Conservation (phyloP, 2,329 filamentous ascomycete species). For the Metarhizium humberi region DNA sequence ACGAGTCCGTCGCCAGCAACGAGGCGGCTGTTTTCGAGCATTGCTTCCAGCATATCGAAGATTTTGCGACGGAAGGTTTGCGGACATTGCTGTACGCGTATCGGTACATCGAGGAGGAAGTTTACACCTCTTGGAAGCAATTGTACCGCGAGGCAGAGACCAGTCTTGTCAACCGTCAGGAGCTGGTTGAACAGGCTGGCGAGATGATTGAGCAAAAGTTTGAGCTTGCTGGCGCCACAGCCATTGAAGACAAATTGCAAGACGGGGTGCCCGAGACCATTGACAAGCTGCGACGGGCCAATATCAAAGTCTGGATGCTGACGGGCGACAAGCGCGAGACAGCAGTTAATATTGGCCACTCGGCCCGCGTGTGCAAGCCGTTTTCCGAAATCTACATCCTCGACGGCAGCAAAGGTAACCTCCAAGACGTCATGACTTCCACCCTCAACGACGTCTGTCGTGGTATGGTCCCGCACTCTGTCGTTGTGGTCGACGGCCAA, state of each 20-base stretch:
- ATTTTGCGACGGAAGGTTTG: conserved; percentile 78
- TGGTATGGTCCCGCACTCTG: conserved; percentile 67
- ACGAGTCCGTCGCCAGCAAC: conserved; percentile 50
- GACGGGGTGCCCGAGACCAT: conserved; percentile 85
- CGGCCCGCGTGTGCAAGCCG: conserved; percentile 64
- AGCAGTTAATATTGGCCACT: conserved; percentile 85
- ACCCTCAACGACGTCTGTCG: conserved; percentile 58
- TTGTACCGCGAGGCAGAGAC: conserved; percentile 74
- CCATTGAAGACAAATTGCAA: conserved; percentile 90
- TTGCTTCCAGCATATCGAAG: conserved; percentile 84
- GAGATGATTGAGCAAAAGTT: conserved; percentile 75
- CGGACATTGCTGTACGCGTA: conserved; percentile 80
- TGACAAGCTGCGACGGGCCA: conserved; percentile 77
- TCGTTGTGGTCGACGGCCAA: conserved; percentile 75
- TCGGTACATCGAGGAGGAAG: conserved; percentile 63
- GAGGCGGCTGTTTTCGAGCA: conserved; percentile 65
- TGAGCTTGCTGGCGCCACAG: conserved; percentile 77
- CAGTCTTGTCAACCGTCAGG: conserved; percentile 70
- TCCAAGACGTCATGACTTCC: conserved; percentile 58
- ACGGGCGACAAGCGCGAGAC: conserved; percentile 91
- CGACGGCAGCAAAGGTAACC: conserved; percentile 52
- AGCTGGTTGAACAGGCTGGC: conserved; percentile 69
- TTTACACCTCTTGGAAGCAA: conserved; percentile 70
- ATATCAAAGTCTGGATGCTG: conserved; percentile 95
- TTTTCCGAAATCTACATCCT: conserved; percentile 72